These are phyloP conservation scores for Monosporascus cannonballus DNA, from an alignment of 2,329 filamentous ascomycete genomes.

Conservation along the genomic window DNA sequence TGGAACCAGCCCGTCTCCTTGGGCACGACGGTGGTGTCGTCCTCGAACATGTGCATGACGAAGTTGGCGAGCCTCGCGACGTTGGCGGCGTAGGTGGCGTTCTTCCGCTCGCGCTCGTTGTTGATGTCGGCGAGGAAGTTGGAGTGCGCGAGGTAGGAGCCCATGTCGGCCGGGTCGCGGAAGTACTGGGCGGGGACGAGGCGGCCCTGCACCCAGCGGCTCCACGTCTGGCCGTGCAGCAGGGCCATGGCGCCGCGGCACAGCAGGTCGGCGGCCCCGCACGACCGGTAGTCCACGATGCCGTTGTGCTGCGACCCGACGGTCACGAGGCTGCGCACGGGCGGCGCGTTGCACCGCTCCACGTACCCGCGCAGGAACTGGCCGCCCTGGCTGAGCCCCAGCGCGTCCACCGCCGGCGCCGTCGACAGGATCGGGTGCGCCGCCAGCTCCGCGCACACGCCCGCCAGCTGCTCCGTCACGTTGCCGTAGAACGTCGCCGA, in stretches of 20 bases:
- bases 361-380: constrained; percentile 91
- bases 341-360: constrained; percentile 75
- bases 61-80: constrained; percentile 67
- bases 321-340: constrained; percentile 73
- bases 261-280: constrained; percentile 65
- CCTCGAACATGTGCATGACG: constrained; percentile 83
- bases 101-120: constrained; percentile 78
- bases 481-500: constrained; percentile 88
- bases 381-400: constrained; percentile 94
- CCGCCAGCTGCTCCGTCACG: constrained; percentile 67
- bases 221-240: constrained; percentile 76
- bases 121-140: constrained; percentile 95
- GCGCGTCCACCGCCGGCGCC: constrained; percentile 77
- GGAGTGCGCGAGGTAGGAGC: constrained; percentile 69
- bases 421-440: constrained; percentile 73
- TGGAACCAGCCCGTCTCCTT: constrained; percentile 90
- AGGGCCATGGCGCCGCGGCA: constrained; percentile 77
- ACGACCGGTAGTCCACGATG: constrained; percentile 76
- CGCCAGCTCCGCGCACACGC: constrained; percentile 73
- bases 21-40: constrained; percentile 80
- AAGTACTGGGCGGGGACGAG: constrained; percentile 95
- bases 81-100: constrained; percentile 64
- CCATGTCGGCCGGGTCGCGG: constrained; percentile 62
- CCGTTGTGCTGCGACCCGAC: constrained; percentile 92
- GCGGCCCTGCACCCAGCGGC: constrained; percentile 65